phyloP scores from a whole-genome alignment of 2,329 filamentous ascomycete genomes.

The Epichloe brachyelytri region DNA sequence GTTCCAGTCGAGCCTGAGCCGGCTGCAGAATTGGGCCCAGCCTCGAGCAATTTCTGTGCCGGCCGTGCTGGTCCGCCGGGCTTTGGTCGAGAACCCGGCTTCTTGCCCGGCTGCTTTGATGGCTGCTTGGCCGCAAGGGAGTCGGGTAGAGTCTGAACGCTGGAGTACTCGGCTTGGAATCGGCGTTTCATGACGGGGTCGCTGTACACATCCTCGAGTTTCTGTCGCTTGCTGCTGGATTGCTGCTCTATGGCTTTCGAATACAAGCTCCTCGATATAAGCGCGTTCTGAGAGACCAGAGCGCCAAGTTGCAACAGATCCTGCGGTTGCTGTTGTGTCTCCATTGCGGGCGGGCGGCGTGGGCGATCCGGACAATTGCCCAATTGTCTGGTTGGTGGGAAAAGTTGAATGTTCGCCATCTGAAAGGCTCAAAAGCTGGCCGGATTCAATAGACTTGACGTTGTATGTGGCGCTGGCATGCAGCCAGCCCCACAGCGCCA shows the following conservation, averaged over 20 bases:
- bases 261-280: conserved; percentile 20
- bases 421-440: background rate
- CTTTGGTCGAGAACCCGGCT: conserved; percentile 10
- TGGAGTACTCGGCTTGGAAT: conserved; percentile 62
- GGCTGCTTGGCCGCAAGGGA: conserved; percentile 70
- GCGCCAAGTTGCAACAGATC: conserved; percentile 21
- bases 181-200: conserved; percentile 29
- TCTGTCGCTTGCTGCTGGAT: conserved; percentile 24
- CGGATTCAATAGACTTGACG: no score
- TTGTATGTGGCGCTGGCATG: conserved; percentile 14
- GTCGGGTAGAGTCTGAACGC: conserved; percentile 64
- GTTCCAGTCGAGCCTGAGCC: background rate
- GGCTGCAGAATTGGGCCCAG: conserved; percentile 9
- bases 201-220: conserved; percentile 21
- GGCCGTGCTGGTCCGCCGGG: conserved; percentile 35
- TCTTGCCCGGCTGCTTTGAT: conserved; percentile 22
- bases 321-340: conserved; percentile 19
- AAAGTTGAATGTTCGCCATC: conserved; percentile 6
- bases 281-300: conserved; percentile 23
- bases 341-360: conserved; percentile 15
- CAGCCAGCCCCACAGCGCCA: conserved; percentile 2
- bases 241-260: conserved; percentile 13
- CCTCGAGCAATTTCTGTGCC: conserved; percentile 28
- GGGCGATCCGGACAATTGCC: background rate
- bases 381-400: background rate